Percentiles rank a stretch among this genome's conserved stretches.
Conservation (phyloP, 306 rosid genomes). For the Sicyos baderoa region DNA sequence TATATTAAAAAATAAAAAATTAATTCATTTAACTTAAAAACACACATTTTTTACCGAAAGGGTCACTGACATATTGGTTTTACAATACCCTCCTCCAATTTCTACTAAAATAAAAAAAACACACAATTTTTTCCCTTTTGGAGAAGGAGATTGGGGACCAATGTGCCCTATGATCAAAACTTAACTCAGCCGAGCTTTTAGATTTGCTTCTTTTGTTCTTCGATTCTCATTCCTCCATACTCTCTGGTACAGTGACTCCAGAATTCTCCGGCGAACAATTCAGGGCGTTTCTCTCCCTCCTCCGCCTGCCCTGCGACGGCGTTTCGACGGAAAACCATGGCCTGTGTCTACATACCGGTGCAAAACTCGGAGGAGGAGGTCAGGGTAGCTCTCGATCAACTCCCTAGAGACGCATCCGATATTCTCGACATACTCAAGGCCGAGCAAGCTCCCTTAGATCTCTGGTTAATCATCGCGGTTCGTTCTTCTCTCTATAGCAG, state of each 20-base stretch:
- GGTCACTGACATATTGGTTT: too few relatives aligned
- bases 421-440: constrained; percentile 94
- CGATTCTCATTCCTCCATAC: background rate
- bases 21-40: too few relatives aligned
- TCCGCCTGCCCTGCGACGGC: background rate
- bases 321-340: constrained; percentile 36
- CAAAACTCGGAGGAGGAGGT: constrained; percentile 99
- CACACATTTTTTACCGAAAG: too few relatives aligned
- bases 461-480: constrained; percentile 97
- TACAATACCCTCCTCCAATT: too few relatives aligned
- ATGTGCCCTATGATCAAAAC: too few relatives aligned
- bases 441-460: constrained; percentile 98
- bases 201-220: too few relatives aligned
- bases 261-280: constrained; percentile 25
- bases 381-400: constrained; percentile 89
- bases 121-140: too few relatives aligned
- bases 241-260: constrained; percentile 15
- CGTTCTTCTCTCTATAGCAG: constrained; percentile 8
- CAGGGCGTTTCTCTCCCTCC: background rate
- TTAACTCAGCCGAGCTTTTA: too few relatives aligned
- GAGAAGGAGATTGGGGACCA: too few relatives aligned
- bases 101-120: too few relatives aligned
- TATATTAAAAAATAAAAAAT: too few relatives aligned
- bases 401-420: constrained; percentile 87
- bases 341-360: constrained; percentile 87